Conservation (phyloP, 805 yeast species). For the Candida xyloterini region DNA sequence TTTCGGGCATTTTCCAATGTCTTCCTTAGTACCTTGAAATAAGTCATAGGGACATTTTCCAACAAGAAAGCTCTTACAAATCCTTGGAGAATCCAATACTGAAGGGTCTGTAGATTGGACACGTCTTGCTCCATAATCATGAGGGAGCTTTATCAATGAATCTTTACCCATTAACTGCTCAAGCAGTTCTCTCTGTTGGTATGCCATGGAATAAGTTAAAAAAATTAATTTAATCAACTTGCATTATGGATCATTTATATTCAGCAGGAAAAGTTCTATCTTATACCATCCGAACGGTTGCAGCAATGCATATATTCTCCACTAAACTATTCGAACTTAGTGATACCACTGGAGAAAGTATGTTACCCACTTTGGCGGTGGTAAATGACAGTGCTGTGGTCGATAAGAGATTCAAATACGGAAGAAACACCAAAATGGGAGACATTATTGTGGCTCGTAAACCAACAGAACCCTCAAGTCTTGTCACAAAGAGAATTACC, state of each 20-base stretch:
- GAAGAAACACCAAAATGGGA: conserved; percentile 69
- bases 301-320: conserved; percentile 55
- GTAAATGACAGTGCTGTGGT: conserved; percentile 78
- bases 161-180: conserved; percentile 82
- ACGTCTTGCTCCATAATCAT: conserved; percentile 22
- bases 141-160: conserved; percentile 33
- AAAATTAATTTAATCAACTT: not conserved
- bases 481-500: conserved; percentile 89
- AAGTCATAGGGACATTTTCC: conserved; percentile 86
- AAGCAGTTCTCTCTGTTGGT: conserved; percentile 69
- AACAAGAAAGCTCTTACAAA: conserved; percentile 80
- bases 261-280: conserved; percentile 21
- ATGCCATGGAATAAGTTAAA: conserved; percentile 35
- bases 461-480: conserved; percentile 81
- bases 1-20: conserved; percentile 75
- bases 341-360: conserved; percentile 88
- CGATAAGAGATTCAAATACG: conserved; percentile 58
- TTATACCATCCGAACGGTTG: conserved; percentile 56
- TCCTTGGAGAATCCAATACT: conserved; percentile 50
- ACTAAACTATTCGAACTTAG: conserved; percentile 27
- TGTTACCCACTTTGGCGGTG: conserved; percentile 85
- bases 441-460: conserved; percentile 85
- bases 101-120: conserved; percentile 22
- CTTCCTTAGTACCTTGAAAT: conserved; percentile 77
- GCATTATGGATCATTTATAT: conserved; percentile 5